A percentile compares a stretch with the other conserved stretches of the same genome.
Conservation (phyloP, 306 rosid species). For the Hippophae gyantsensis region DNA sequence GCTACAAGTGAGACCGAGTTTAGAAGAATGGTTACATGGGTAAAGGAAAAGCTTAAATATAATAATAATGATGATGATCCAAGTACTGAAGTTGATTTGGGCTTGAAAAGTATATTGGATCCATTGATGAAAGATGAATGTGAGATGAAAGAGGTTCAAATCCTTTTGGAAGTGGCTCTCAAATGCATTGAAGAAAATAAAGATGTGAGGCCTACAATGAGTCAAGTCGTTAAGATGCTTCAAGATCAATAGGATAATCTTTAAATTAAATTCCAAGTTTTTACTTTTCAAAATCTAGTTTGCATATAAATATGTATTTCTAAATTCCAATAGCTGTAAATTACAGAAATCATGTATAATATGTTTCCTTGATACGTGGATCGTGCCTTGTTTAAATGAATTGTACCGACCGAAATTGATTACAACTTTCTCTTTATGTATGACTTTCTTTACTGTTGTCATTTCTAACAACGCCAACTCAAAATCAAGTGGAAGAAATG, state of each 20-base stretch:
- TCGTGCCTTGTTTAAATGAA: too few species aligned
- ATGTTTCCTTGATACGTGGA: too few species aligned
- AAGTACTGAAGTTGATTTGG: not conserved
- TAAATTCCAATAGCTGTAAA: too few species aligned
- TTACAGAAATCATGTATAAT: too few species aligned
- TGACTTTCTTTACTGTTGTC: too few species aligned
- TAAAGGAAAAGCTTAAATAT: conserved; percentile 17
- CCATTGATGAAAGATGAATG: conserved; percentile 18
- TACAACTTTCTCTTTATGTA: too few species aligned
- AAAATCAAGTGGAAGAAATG: too few species aligned
- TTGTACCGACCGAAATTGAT: too few species aligned
- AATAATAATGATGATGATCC: not conserved
- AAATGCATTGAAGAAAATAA: conserved; percentile 36
- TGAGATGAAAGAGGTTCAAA: conserved; percentile 24
- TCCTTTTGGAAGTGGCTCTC: conserved; percentile 24
- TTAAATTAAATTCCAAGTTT: too few species aligned
- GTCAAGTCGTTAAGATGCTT: conserved; percentile 35
- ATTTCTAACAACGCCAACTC: too few species aligned
- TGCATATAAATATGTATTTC: too few species aligned
- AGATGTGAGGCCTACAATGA: conserved; percentile 41
- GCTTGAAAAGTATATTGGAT: conserved; percentile 38
- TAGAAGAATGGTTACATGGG: conserved; percentile 33
- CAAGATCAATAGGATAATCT: not conserved
- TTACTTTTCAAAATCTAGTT: too few species aligned
- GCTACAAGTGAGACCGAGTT: conserved; percentile 15